phyloP scores from a whole-genome alignment of 2,329 filamentous ascomycete genomes.

The Aulographum hederae region DNA sequence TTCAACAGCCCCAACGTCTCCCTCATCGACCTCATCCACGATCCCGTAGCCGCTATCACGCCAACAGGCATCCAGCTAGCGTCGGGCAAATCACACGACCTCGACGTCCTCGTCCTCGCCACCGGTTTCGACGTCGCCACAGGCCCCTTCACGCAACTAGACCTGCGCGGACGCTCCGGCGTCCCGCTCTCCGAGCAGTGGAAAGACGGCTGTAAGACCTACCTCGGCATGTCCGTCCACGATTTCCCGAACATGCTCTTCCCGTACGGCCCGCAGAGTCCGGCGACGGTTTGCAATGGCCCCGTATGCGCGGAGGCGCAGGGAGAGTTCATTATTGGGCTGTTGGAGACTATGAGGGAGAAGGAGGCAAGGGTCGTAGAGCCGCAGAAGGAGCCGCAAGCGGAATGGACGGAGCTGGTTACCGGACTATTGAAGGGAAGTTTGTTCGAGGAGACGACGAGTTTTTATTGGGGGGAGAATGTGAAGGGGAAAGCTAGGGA shows the following conservation, averaged over 20 bases:
- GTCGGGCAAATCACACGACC: slow-evolving; percentile 9
- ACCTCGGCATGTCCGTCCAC: slow-evolving; percentile 19
- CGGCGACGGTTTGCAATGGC: slow-evolving; percentile 24
- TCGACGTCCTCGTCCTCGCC: slow-evolving; percentile 13
- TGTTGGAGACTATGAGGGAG: slow-evolving; percentile 27
- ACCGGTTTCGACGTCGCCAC: slow-evolving; percentile 24
- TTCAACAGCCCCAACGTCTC: slow-evolving; percentile 14
- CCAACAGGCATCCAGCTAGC: slow-evolving; percentile 10
- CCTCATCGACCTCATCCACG: slow-evolving; percentile 11
- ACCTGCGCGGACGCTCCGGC: slow-evolving; percentile 15
- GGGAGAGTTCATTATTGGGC: slow-evolving; percentile 35
- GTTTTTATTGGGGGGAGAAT: slow-evolving; percentile 37
- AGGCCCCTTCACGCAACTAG: slow-evolving; percentile 17
- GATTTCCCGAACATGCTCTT: slow-evolving; percentile 28
- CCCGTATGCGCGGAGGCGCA: slow-evolving; percentile 37
- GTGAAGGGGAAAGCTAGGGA: slow-evolving; percentile 36
- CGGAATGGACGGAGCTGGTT: slow-evolving; percentile 31
- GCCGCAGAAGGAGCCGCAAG: slow-evolving; percentile 24
- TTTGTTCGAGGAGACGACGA: slow-evolving; percentile 28
- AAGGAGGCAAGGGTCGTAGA: slow-evolving; percentile 33
- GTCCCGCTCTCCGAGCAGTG: slow-evolving; percentile 5
- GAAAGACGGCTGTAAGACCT: slow-evolving; percentile 8
- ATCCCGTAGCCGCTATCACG: slow-evolving; percentile 11
- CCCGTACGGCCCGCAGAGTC: slow-evolving; percentile 20
- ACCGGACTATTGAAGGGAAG: slow-evolving; percentile 26